A percentile compares a stretch with the other conserved stretches of the same genome.
Conservation (phyloP, 192 early-diverging fungal genomes). For the Mycoemilia scoparia region DNA sequence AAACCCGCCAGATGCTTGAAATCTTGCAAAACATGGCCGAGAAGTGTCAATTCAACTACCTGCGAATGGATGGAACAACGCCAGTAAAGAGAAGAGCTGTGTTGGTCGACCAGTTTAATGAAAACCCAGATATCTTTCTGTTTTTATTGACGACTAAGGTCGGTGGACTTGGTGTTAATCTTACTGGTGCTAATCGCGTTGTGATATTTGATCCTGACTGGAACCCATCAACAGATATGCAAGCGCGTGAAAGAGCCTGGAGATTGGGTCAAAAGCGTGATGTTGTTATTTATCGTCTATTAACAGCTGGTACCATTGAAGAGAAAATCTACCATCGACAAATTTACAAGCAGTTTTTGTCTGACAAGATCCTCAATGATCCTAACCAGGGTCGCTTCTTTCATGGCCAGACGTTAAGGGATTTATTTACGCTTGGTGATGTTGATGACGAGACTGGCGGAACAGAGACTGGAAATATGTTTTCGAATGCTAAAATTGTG, state of each 20-base stretch:
- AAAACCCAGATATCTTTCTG: constrained; percentile 44
- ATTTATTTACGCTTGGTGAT: constrained; percentile 64
- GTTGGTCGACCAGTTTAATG: constrained; percentile 81
- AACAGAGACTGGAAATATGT: constrained; percentile 77
- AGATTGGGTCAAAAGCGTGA: constrained; percentile 71
- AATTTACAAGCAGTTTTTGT: constrained; percentile 92
- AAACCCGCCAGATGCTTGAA: constrained; percentile 89
- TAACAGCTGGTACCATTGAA: constrained; percentile 88
- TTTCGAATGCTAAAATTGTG: constrained; percentile 49
- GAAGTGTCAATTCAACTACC: constrained; percentile 34
- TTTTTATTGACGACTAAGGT: constrained; percentile 97
- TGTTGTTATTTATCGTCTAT: constrained; percentile 85
- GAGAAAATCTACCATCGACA: constrained; percentile 96
- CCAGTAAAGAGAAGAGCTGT: constrained; percentile 66
- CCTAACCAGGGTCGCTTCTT: constrained; percentile 81
- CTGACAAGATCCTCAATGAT: constrained; percentile 89
- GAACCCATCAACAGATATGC: constrained; percentile 93
- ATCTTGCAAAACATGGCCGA: constrained; percentile 67
- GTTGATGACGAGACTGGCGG: constrained; percentile 20
- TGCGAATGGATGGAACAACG: constrained; percentile 92
- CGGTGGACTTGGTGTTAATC: constrained; percentile 86
- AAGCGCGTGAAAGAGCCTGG: constrained; percentile 92
- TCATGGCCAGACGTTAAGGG: constrained; percentile 62
- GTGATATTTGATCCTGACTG: constrained; percentile 96
- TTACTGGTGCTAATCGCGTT: constrained; percentile 85